phyloP scores from a whole-genome alignment of 345 rosid genomes.

The Bruguiera sexangula region DNA sequence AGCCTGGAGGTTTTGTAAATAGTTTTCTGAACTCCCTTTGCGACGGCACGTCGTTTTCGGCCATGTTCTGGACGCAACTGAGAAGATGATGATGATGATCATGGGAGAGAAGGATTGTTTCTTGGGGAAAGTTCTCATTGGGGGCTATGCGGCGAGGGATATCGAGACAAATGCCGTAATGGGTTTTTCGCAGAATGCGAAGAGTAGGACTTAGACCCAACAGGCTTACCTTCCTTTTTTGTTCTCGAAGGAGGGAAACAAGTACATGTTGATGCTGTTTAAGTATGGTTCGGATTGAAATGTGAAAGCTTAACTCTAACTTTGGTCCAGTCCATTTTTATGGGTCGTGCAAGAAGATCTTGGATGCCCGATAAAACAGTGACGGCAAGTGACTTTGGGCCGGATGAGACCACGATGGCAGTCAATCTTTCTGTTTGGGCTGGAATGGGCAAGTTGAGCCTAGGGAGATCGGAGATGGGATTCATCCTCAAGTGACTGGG shows the following conservation, averaged over 20 bases:
- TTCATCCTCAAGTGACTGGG: slow-evolving; percentile 56
- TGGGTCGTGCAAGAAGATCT: slow-evolving; percentile 57
- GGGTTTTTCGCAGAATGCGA: too few species aligned
- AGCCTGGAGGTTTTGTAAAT: slow-evolving; percentile 69
- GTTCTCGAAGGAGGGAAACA: slow-evolving; percentile 57
- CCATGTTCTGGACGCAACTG: slow-evolving; percentile 20
- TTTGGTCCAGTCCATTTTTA: slow-evolving; percentile 48
- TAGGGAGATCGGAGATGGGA: slow-evolving; percentile 50
- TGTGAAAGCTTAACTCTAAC: slow-evolving; percentile 56
- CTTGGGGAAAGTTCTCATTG: slow-evolving; percentile 1
- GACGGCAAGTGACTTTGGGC: slow-evolving; percentile 42
- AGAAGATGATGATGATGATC: background rate
- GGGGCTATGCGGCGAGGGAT: too few species aligned
- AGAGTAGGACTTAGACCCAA: slow-evolving; percentile 37
- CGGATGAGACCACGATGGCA: slow-evolving; percentile 72
- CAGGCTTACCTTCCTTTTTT: slow-evolving; percentile 64
- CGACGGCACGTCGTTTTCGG: slow-evolving; percentile 50
- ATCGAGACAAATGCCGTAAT: too few species aligned
- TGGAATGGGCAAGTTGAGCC: slow-evolving; percentile 53
- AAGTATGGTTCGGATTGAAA: slow-evolving; percentile 61
- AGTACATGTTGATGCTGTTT: slow-evolving; percentile 50
- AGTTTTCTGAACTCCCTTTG: slow-evolving; percentile 64
- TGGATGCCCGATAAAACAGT: slow-evolving; percentile 50
- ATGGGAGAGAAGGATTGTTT: background rate
- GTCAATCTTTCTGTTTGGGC: slow-evolving; percentile 53